Base-by-base conservation (phyloP, 208 protist genomes). In the Phytomonas francai region DNA sequence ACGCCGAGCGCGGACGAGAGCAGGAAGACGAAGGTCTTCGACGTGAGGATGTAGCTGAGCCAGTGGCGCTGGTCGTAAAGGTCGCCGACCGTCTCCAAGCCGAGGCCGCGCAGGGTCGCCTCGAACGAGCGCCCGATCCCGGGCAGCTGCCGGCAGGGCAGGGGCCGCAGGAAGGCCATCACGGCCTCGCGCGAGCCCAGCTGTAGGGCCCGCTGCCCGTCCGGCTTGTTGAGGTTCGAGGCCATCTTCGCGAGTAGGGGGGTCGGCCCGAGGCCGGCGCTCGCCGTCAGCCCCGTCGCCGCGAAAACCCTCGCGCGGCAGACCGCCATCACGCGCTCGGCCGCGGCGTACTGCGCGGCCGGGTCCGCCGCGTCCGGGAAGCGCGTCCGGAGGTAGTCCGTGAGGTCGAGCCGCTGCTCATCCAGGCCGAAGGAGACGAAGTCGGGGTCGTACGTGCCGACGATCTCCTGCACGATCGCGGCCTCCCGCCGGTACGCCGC, bases 191-290 rank as follows among this genome's bases (percentile, higher is more conserved):
- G 72, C 19, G 74, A 80, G 67, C 70, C 75, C 28, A 92, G 76
- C 5, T 62, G 63, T 19, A 91, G 69, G 0, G 78, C 51, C 58
- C 85, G 87, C 77, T 97, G 94, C 16, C 94, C 96, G 66, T 98
- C 88, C 11, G 96, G 96, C 73, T 98, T 98, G 58, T 97, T 88
- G 65, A 85, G 77, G 65, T 98, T 96, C 11, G 84, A 82, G 30
- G 78, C 85, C 27, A 97, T 94, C 79, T 97, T 97, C 19, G 90
- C 78, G 39, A 97, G 73, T 31, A 84, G 83, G 14, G 73, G 56
- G 7, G 90, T 94, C 7, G 87, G 78, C 3, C 77, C 89, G 39
- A 97, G 92, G 30, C 91, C 87, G 25, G 80, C 89, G 61, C 85
- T 92, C 30, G 76, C 71, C 12, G 93, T 97, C 58, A 97, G 68